Base-by-base conservation (phyloP, 495 filamentous ascomycete species). In the Penicillium argentinense region DNA sequence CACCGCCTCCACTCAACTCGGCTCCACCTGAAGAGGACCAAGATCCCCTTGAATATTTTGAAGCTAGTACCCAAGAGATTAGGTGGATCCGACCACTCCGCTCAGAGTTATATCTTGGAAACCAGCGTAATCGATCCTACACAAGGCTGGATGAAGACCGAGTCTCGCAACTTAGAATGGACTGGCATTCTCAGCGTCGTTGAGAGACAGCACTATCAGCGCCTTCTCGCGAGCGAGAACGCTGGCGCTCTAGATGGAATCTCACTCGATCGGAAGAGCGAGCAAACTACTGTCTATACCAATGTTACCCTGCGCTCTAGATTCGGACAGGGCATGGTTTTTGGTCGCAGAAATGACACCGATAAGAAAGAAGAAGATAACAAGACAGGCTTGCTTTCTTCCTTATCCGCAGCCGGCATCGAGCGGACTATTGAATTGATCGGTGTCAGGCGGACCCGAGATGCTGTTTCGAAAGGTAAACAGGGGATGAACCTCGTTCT, bases 201-300 rank as follows among this genome's bases (percentile, higher is more conserved):
- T n/a, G 30, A 34, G 30, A 34, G 30, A 34, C 30, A 30, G 28
- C 14, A 34, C n/a, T 34, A 34, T 9, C 30, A 34, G 30, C 30
- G 30, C 18, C 30, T 34, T 34, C 8, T 5, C 16, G 14, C 30
- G 11, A 34, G 30, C 30, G 30, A 34, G 30, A 34, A 34, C 14
- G 30, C 30, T 34, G 13, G 13, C 2, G 30, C 3, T 34, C 14
- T 17, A 4, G 30, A 34, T 4, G 9, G 30, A 18, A 34, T 34
- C 18, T 9, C 30, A 3, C 9, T 34, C 9, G 30, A 18, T 34
- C 30, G 3, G 30, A 34, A 34, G 3, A 18, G 30, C 30, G 30
- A 34, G 30, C 30, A 34, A 18, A 34, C 30, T 9, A 16, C 18
- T 16, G 8, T 34, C 12, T 9, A 34, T 34, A 34, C 30, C 14